These are phyloP conservation scores for Parascedosporium putredinis DNA, from an alignment of 2,329 filamentous ascomycete species.

Conservation along the genomic window DNA sequence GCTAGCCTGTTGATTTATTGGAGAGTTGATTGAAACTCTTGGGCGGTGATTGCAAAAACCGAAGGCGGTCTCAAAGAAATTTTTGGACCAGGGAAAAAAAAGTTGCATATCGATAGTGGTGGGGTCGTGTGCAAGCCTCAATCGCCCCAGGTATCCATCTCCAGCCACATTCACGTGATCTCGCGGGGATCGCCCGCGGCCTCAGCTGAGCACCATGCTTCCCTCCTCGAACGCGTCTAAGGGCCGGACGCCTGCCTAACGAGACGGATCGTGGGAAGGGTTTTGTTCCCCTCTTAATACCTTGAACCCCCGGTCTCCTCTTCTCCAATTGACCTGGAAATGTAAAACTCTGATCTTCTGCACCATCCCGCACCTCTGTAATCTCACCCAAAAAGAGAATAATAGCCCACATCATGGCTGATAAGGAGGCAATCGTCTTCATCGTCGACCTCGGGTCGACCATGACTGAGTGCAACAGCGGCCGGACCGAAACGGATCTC, in stretches of 20 bases:
- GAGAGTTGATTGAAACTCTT: slow-evolving; percentile 3
- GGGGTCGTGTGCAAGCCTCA: background rate
- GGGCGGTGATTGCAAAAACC: slow-evolving; percentile 8
- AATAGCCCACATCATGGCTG: slow-evolving; percentile 54
- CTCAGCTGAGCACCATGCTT: background rate
- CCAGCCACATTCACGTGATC: slow-evolving; percentile 5
- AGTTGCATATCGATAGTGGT: slow-evolving; percentile 7
- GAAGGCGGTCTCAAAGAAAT: slow-evolving; percentile 1
- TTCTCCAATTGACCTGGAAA: background rate
- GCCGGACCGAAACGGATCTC: slow-evolving; percentile 67
- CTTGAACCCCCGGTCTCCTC: background rate
- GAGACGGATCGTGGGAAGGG: background rate
- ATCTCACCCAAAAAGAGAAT: no score
- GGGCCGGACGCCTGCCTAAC: slow-evolving; percentile 2
- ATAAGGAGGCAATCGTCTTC: slow-evolving; percentile 88
- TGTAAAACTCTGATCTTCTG: background rate
- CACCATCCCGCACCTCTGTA: background rate
- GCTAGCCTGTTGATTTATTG: background rate
- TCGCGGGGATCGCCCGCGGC: slow-evolving; percentile 1
- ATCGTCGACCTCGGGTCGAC: slow-evolving; percentile 79
- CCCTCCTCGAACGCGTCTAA: background rate
- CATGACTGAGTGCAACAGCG: slow-evolving; percentile 66
- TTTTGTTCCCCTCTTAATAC: background rate
- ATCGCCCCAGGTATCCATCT: no score
- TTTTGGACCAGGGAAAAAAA: background rate